Evolutionary conservation across 768 basidiomycete species (phyloP).

Genomic region (Termitomyces sp.): DNA sequence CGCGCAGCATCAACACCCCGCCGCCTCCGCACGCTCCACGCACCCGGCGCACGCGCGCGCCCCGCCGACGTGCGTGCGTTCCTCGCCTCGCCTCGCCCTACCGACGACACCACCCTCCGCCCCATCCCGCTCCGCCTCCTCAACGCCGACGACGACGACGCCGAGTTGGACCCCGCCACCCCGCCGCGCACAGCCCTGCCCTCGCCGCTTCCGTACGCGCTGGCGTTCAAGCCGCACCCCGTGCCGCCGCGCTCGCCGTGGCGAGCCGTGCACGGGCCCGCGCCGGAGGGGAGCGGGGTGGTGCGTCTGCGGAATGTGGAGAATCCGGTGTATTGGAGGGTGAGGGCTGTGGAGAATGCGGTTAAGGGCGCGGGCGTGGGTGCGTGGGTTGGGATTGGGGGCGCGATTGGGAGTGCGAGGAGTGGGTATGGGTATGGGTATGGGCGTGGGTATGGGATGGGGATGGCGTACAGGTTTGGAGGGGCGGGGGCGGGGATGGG

Average conservation of each 20-base stretch:
- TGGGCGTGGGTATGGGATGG: constrained; percentile 14
- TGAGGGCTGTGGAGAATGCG: constrained; percentile 61
- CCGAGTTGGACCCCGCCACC: not conserved
- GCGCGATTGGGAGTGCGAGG: constrained; percentile 41
- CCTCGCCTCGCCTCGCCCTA: not conserved
- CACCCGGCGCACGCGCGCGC: constrained; percentile 3
- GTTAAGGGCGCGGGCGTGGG: constrained; percentile 38
- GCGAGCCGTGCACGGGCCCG: constrained; percentile 21
- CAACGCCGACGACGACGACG: constrained; percentile 6
- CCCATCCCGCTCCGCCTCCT: constrained; percentile 36
- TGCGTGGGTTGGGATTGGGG: constrained; percentile 39
- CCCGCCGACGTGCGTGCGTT: constrained; percentile 5
- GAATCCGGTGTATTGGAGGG: constrained; percentile 56
- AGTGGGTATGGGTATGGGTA: not conserved
- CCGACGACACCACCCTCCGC: constrained; percentile 5
- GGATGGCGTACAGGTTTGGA: not conserved
- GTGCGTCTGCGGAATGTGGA: constrained; percentile 51
- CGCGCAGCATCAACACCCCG: not conserved
- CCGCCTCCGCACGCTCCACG: not conserved
- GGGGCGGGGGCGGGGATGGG: constrained; percentile 39
- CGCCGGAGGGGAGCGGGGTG: constrained; percentile 2
- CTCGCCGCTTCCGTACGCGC: constrained; percentile 27
- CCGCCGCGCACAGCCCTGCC: constrained; percentile 26
- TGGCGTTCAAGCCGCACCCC: constrained; percentile 35
- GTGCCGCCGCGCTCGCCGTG: constrained; percentile 40